A percentile compares a stretch with the other conserved stretches of the same genome.
Evolutionary conservation across 2,329 filamentous ascomycete species (phyloP).

Genomic region (Lecanicillium sp.): DNA sequence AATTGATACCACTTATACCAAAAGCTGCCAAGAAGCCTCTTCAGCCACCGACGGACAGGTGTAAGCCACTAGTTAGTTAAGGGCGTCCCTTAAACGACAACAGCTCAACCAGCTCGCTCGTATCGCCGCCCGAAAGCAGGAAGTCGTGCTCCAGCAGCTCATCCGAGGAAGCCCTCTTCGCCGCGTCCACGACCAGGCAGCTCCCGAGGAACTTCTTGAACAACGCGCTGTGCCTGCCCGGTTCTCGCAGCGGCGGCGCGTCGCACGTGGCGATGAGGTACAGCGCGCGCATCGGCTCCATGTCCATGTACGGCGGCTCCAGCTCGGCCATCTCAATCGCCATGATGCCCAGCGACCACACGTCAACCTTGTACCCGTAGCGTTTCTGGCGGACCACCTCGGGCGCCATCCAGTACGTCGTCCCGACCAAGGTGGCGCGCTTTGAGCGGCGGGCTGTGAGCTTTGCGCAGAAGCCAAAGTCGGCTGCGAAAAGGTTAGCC

Average conservation of each 20-base stretch:
- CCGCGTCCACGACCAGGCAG: constrained; percentile 93
- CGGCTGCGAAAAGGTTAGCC: constrained; percentile 56
- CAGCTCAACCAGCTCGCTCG: constrained; percentile 76
- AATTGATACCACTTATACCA: too few species aligned
- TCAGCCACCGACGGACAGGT: too few species aligned
- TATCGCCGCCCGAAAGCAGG: constrained; percentile 83
- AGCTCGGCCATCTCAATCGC: constrained; percentile 99
- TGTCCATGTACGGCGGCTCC: constrained; percentile 94
- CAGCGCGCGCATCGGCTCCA: constrained; percentile 93
- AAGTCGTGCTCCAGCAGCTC: constrained; percentile 92
- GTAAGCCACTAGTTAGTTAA: too few species aligned
- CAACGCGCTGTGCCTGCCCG: constrained; percentile 94
- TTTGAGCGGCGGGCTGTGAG: constrained; percentile 94
- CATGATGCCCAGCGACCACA: constrained; percentile 99
- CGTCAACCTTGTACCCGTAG: constrained; percentile 96
- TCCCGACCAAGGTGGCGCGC: constrained; percentile 98
- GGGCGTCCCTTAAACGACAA: constrained; percentile 87
- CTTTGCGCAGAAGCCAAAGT: constrained; percentile 99
- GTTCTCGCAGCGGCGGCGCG: constrained; percentile 93
- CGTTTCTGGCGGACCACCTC: constrained; percentile 99
- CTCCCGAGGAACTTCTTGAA: constrained; percentile 95
- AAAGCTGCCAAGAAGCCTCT: too few species aligned
- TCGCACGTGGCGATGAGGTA: constrained; percentile 98
- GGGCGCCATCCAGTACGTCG: constrained; percentile 99
- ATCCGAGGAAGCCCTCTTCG: constrained; percentile 83